Evolutionary conservation across 306 rosid genomes (phyloP).

Genomic region (Alnus rubra): DNA sequence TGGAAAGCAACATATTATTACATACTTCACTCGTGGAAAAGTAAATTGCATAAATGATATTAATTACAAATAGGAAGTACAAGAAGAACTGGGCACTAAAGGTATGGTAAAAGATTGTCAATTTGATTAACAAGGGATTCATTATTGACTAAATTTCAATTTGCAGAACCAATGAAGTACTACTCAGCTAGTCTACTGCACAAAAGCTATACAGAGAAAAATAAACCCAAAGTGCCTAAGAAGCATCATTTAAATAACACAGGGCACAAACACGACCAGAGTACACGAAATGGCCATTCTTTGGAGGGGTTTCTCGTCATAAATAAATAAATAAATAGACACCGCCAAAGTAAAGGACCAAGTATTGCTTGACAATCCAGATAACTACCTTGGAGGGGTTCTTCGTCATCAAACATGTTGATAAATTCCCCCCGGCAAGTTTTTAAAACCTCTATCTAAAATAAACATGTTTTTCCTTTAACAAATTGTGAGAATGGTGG

Average conservation of each 20-base stretch:
- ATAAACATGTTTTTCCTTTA: neutral
- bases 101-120: neutral
- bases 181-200: neutral
- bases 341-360: neutral
- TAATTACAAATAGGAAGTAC: neutral
- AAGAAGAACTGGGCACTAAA: neutral
- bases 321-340: too few species aligned
- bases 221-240: neutral
- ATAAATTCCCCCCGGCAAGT: neutral
- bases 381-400: neutral
- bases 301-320: too few species aligned
- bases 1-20: neutral
- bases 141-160: neutral
- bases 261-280: too few species aligned
- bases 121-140: neutral
- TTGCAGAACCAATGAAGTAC: neutral
- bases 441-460: neutral
- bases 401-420: neutral
- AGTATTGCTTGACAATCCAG: neutral
- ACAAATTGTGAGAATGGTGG: conserved; percentile 9
- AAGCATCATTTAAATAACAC: neutral
- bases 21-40: conserved; percentile 7
- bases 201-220: neutral
- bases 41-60: neutral
- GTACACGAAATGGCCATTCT: too few species aligned